These are phyloP conservation scores for Phanerochaete carnosa DNA, from an alignment of 768 basidiomycete species.

Conservation along the genomic window DNA sequence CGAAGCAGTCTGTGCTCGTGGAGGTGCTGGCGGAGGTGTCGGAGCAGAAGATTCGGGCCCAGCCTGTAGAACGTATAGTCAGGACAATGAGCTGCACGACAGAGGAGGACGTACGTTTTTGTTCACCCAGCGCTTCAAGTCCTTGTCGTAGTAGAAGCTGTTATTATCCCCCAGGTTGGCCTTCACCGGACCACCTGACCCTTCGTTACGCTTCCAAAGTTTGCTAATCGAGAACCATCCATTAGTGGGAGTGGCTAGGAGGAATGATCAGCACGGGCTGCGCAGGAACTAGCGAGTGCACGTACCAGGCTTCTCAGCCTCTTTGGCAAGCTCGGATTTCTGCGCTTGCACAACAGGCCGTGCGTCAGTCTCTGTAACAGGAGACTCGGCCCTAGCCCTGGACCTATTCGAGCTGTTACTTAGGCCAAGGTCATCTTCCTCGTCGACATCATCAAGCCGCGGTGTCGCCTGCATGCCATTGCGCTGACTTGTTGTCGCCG, in stretches of 20 bases:
- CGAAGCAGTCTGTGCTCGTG: conserved; percentile 83
- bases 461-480: conserved; percentile 20
- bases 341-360: conserved; percentile 1
- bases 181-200: conserved; percentile 68
- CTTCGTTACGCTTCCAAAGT: conserved; percentile 70
- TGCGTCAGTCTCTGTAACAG: conserved; percentile 8
- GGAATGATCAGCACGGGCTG: not conserved
- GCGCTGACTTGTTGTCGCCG: conserved; percentile 21
- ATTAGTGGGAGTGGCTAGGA: conserved; percentile 29
- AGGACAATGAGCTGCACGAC: not conserved
- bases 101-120: conserved; percentile 59
- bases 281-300: not conserved
- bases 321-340: conserved; percentile 11
- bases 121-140: conserved; percentile 95
- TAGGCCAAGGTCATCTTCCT: conserved; percentile 85
- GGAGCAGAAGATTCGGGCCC: conserved; percentile 52
- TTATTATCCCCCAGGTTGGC: conserved; percentile 93
- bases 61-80: conserved; percentile 37
- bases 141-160: conserved; percentile 90
- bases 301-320: conserved; percentile 31
- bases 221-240: conserved; percentile 71
- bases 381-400: conserved; percentile 29
- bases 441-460: conserved; percentile 64
- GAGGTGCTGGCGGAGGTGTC: conserved; percentile 71
- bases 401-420: conserved; percentile 62